Evolutionary conservation across 345 rosid genomes (phyloP).

Genomic region (Lenwebbia sp.): DNA sequence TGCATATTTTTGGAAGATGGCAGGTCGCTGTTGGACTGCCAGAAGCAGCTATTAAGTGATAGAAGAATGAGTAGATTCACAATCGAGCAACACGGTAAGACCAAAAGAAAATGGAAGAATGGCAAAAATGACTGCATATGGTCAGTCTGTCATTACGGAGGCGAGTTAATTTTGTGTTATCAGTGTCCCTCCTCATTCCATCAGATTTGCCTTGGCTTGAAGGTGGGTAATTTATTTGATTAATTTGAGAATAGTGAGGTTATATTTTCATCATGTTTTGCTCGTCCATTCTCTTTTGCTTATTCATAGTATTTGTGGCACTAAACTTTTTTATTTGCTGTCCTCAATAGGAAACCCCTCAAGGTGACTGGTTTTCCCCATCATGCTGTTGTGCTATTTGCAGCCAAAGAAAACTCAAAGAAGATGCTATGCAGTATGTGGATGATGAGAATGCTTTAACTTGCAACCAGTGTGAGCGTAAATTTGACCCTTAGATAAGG

Average conservation of each 20-base stretch:
- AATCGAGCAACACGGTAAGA: slow-evolving; percentile 1
- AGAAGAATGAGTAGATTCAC: not conserved
- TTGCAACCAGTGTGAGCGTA: slow-evolving; percentile 53
- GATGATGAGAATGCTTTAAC: slow-evolving; percentile 1
- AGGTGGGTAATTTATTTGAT: slow-evolving; percentile 18
- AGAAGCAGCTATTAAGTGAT: slow-evolving; percentile 4
- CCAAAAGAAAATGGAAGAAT: slow-evolving; percentile 15
- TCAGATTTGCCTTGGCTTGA: slow-evolving; percentile 47
- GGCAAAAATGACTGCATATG: slow-evolving; percentile 51
- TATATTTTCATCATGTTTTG: not conserved
- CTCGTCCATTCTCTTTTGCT: slow-evolving; percentile 2
- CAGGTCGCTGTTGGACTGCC: slow-evolving; percentile 35
- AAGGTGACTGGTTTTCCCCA: slow-evolving; percentile 74
- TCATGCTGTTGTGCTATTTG: slow-evolving; percentile 64
- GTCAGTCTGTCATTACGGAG: slow-evolving; percentile 72
- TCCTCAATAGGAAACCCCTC: too few species aligned
- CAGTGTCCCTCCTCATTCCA: slow-evolving; percentile 79
- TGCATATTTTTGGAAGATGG: slow-evolving; percentile 28
- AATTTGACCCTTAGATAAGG: not conserved
- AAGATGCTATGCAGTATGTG: not conserved
- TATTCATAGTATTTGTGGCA: not conserved
- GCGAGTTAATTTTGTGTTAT: slow-evolving; percentile 63
- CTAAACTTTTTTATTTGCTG: not conserved
- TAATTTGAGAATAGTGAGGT: not conserved
- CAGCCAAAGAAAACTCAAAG: slow-evolving; percentile 9